Conservation (phyloP, 768 basidiomycete genomes). For the Termitomyces sp. region DNA sequence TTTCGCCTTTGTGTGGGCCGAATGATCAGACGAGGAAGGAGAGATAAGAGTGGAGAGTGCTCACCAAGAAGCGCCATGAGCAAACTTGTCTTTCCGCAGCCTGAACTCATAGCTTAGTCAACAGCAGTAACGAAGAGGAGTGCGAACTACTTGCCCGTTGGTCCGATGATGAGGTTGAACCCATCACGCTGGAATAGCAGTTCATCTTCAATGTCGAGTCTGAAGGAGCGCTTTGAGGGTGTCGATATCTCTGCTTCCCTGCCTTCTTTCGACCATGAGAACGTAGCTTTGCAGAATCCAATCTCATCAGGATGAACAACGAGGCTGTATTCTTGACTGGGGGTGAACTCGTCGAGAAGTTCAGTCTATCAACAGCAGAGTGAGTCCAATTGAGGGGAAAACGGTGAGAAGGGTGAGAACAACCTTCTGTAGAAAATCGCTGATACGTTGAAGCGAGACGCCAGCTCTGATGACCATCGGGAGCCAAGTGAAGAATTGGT, state of each 20-base stretch:
- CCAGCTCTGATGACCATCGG: slow-evolving; percentile 33
- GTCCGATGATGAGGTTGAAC: slow-evolving; percentile 56
- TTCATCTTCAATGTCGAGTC: slow-evolving; percentile 46
- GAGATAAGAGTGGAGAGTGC: not conserved
- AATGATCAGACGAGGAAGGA: not conserved
- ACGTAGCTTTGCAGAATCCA: slow-evolving; percentile 49
- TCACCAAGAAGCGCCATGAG: slow-evolving; percentile 58
- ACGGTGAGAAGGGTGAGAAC: not conserved
- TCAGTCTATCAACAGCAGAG: not conserved
- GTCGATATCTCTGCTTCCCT: slow-evolving; percentile 27
- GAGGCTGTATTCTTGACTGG: not conserved
- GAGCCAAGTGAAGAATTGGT: slow-evolving; percentile 26
- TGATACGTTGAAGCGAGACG: slow-evolving; percentile 57
- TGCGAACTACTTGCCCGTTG: slow-evolving; percentile 35
- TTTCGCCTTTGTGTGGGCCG: slow-evolving; percentile 42
- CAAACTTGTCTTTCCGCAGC: slow-evolving; percentile 53
- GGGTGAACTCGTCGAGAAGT: not conserved
- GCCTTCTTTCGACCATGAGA: slow-evolving; percentile 45
- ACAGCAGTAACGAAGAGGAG: not conserved
- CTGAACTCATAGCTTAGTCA: not conserved
- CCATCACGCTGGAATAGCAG: slow-evolving; percentile 46
- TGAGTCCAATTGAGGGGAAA: not conserved
- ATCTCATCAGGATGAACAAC: slow-evolving; percentile 25
- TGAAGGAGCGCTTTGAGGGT: slow-evolving; percentile 41
- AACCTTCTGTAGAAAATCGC: slow-evolving; percentile 36